Evolutionary conservation across 164 flowering plant species (phyloP).

Genomic region (Magnolia kwangsiensis): DNA sequence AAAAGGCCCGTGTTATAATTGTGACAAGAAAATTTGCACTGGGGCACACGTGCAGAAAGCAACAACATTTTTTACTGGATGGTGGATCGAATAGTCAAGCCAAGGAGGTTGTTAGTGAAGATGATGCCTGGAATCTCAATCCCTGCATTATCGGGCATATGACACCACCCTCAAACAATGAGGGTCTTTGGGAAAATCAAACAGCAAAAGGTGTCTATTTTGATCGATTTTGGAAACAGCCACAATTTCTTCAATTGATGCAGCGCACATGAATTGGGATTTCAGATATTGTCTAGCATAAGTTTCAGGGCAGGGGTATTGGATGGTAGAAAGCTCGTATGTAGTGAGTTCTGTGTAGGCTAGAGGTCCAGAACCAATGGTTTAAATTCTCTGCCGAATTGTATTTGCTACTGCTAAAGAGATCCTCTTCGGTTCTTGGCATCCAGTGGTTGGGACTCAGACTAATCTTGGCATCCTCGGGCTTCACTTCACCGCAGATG

Average conservation of each 20-base stretch:
- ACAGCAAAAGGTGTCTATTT: background rate
- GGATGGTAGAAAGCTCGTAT: background rate
- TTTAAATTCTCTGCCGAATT: background rate
- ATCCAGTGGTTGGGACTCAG: background rate
- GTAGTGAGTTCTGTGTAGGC: background rate
- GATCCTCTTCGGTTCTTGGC: background rate
- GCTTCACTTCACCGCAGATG: background rate
- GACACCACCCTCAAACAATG: background rate
- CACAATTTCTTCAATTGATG: background rate
- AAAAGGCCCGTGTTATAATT: slow-evolving; percentile 3
- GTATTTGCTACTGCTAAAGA: background rate
- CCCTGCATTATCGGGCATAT: background rate
- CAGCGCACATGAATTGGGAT: background rate
- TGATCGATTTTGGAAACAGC: background rate
- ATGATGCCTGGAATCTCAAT: background rate
- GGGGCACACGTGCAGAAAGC: background rate
- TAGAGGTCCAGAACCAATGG: background rate
- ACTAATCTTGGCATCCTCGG: background rate
- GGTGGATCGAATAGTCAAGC: background rate
- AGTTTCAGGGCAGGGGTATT: background rate
- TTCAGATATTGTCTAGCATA: background rate
- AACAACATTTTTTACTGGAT: background rate
- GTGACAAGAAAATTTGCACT: background rate
- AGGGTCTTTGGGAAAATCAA: background rate
- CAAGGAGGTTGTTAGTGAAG: background rate